Conservation (phyloP, 148 eudicot genomes). For the Gaultheria prostrata region DNA sequence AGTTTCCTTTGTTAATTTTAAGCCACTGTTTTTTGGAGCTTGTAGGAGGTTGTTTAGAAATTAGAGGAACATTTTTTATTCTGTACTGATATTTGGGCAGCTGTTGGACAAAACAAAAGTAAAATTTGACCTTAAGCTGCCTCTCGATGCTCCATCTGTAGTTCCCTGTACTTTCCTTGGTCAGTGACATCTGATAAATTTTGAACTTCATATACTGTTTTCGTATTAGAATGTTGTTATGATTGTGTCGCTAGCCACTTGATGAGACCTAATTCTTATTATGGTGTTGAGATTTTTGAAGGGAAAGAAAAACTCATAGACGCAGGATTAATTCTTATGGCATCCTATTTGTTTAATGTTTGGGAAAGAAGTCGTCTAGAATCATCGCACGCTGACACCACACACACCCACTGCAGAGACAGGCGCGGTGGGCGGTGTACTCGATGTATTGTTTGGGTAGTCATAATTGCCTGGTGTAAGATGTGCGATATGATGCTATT, state of each 20-base stretch:
- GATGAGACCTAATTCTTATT: neutral
- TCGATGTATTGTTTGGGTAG: neutral
- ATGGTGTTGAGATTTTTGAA: neutral
- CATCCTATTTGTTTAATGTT: neutral
- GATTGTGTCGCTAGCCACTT: neutral
- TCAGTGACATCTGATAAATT: neutral
- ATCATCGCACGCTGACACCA: neutral
- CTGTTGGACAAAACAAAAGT: neutral
- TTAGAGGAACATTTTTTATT: constrained; percentile 1
- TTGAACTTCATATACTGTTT: neutral
- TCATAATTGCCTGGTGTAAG: neutral
- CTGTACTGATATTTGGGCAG: constrained; percentile 1
- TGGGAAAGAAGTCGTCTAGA: neutral
- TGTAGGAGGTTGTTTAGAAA: neutral
- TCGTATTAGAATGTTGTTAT: neutral
- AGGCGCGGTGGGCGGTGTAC: neutral
- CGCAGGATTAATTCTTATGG: neutral
- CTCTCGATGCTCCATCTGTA: neutral
- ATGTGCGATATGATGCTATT: neutral
- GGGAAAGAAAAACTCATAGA: neutral
- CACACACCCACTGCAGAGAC: neutral
- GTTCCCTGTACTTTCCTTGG: neutral
- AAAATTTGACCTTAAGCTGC: neutral
- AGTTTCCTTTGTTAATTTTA: neutral
- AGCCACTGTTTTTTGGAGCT: neutral